Conservation (phyloP, 768 basidiomycete species). For the Suillus paluster region DNA sequence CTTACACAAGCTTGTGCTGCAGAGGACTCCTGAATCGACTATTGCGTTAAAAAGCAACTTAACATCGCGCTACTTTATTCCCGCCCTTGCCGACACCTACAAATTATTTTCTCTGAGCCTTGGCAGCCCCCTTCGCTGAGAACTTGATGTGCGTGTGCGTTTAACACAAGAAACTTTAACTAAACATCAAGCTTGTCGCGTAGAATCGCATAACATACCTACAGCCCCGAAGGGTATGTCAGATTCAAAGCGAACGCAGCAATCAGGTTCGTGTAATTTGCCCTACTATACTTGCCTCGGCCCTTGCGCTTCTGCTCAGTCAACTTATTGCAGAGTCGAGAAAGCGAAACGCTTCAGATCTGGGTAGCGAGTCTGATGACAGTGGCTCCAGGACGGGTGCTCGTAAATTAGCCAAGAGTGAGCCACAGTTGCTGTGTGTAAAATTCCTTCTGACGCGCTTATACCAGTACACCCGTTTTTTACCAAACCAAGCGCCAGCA, state of each 20-base stretch:
- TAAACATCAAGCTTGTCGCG: too few relatives aligned
- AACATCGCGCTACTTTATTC: too few relatives aligned
- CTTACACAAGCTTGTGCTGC: too few relatives aligned
- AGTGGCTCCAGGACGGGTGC: constrained; percentile 17
- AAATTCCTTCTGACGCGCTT: constrained; percentile 1
- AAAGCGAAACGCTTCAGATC: constrained; percentile 25
- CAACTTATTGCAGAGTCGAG: neutral
- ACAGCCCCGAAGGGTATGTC: neutral
- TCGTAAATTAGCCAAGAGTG: constrained; percentile 32
- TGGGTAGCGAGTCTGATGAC: constrained; percentile 12
- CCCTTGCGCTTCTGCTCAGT: neutral
- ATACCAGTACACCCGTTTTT: constrained; percentile 50
- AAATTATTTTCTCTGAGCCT: too few relatives aligned
- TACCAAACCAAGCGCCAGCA: constrained; percentile 25
- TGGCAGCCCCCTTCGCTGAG: too few relatives aligned
- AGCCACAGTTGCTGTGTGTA: constrained; percentile 8
- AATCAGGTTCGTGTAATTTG: neutral
- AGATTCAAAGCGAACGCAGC: neutral
- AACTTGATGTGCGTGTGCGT: too few relatives aligned
- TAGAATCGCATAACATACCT: neutral
- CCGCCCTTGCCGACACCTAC: too few relatives aligned
- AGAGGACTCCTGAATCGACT: too few relatives aligned
- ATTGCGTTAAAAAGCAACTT: too few relatives aligned
- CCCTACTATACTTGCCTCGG: neutral
- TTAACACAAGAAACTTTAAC: too few relatives aligned